These are phyloP conservation scores for Komagataella phaffii DNA, from an alignment of 805 yeast genomes.

Conservation along the genomic window DNA sequence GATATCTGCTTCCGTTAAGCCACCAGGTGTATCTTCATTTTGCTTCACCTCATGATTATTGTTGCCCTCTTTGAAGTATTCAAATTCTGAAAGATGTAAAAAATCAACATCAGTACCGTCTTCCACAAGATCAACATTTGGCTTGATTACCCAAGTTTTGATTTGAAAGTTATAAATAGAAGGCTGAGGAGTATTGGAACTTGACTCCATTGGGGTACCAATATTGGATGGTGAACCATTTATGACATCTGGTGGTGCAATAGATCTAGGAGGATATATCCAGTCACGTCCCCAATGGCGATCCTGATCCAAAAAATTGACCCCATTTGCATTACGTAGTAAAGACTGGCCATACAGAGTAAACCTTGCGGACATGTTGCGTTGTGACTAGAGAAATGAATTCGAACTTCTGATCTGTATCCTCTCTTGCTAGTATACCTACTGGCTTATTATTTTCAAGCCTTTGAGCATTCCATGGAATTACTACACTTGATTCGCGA, in stretches of 20 bases:
- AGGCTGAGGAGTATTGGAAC: constrained; percentile 15
- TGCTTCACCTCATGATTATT: constrained; percentile 4
- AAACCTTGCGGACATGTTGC: constrained; percentile 18
- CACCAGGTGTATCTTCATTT: constrained; percentile 7
- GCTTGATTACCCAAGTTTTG: constrained; percentile 18
- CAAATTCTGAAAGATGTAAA: constrained; percentile 21
- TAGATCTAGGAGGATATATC: constrained; percentile 18
- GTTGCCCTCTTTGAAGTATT: constrained; percentile 15
- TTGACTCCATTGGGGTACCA: constrained; percentile 6
- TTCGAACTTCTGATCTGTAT: background rate
- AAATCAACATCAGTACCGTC: constrained; percentile 19
- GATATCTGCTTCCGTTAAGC: constrained; percentile 21
- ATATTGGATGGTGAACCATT: constrained; percentile 2
- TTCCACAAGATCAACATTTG: constrained; percentile 4
- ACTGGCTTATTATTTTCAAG: background rate
- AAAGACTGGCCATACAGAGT: constrained; percentile 21
- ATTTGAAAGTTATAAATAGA: constrained; percentile 17
- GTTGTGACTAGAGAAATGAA: background rate
- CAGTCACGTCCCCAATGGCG: constrained; percentile 18
- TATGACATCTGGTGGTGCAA: constrained; percentile 1
- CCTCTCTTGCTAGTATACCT: background rate
- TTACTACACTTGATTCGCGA: background rate
- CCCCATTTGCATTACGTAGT: constrained; percentile 12
- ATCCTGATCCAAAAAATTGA: constrained; percentile 8
- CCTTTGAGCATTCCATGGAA: background rate